phyloP scores from a whole-genome alignment of 2,329 filamentous ascomycete species.

The Shiraia sp. region DNA sequence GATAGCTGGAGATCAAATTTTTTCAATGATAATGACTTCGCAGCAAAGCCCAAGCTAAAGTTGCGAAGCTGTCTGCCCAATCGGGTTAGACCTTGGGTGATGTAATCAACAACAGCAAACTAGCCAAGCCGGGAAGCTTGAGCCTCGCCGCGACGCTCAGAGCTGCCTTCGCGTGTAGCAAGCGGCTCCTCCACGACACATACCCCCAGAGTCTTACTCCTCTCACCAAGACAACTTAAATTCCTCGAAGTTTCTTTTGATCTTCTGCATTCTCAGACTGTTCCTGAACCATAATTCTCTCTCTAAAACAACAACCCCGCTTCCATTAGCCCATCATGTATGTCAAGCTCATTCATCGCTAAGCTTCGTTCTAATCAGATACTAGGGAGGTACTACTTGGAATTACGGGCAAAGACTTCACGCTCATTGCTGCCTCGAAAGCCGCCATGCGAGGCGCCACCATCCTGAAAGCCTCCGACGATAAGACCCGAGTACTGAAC shows the following conservation, averaged over 20 bases:
- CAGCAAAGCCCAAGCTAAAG: no score
- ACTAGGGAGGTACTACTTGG: conserved; percentile 94
- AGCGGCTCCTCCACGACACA: background rate
- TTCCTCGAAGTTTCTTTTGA: background rate
- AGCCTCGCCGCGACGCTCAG: conserved; percentile 17
- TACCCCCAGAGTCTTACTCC: background rate
- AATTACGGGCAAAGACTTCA: conserved; percentile 99
- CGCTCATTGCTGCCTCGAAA: conserved; percentile 95
- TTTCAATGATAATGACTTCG: no score
- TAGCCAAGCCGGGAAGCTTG: conserved; percentile 16
- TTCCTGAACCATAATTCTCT: background rate
- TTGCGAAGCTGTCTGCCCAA: background rate
- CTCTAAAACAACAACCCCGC: conserved; percentile 6
- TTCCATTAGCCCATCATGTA: conserved; percentile 33
- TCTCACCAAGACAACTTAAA: background rate
- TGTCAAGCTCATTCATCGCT: conserved; percentile 4
- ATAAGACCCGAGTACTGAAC: conserved; percentile 94
- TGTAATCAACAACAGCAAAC: background rate
- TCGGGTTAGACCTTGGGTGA: background rate
- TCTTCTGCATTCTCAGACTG: background rate
- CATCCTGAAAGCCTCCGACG: conserved; percentile 90
- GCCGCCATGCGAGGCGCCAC: conserved; percentile 97
- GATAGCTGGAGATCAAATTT: no score
- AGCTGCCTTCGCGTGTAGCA: conserved; percentile 17
- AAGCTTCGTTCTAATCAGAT: conserved; percentile 20